phyloP scores from a whole-genome alignment of 208 protist species.

The Trypanosoma avium region DNA sequence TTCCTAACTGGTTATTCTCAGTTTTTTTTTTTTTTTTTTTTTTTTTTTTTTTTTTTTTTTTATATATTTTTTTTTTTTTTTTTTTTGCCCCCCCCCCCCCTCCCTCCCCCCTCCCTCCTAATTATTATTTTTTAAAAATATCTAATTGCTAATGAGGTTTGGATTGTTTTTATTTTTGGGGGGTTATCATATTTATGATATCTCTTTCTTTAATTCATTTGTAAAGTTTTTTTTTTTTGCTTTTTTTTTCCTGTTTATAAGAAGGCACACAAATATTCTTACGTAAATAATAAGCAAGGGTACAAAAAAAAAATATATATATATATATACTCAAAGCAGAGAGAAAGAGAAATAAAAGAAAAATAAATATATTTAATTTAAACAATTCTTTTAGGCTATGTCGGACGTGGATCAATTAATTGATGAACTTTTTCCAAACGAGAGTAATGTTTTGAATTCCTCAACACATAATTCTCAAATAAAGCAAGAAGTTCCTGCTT shows the following conservation, averaged over 20 bases:
- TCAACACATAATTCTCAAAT: not conserved
- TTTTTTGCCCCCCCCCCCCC: not conserved
- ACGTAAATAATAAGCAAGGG: not conserved
- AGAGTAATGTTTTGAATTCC: not conserved
- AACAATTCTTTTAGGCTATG: constrained; percentile 28
- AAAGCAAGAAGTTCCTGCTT: constrained; percentile 3
- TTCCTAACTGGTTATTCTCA: not conserved
- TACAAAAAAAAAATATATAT: not conserved
- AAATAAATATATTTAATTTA: constrained; percentile 7
- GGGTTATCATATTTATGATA: too few relatives aligned
- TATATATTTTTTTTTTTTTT: constrained; percentile 4
- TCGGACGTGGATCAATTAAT: constrained; percentile 68
- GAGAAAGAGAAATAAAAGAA: too few relatives aligned
- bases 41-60: not conserved
- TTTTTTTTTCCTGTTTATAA: too few relatives aligned
- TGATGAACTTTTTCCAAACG: constrained; percentile 70
- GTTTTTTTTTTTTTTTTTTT: constrained; percentile 3
- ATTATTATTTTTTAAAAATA: not conserved
- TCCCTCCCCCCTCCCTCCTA: too few relatives aligned
- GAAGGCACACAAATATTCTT: too few relatives aligned
- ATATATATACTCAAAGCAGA: too few relatives aligned
- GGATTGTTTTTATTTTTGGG: too few relatives aligned
- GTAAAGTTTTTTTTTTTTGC: too few relatives aligned
- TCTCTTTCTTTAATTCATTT: too few relatives aligned
- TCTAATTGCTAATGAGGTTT: too few relatives aligned